These are phyloP conservation scores for Brasenia schreberi DNA, from an alignment of 164 flowering plant genomes.

Conservation along the genomic window DNA sequence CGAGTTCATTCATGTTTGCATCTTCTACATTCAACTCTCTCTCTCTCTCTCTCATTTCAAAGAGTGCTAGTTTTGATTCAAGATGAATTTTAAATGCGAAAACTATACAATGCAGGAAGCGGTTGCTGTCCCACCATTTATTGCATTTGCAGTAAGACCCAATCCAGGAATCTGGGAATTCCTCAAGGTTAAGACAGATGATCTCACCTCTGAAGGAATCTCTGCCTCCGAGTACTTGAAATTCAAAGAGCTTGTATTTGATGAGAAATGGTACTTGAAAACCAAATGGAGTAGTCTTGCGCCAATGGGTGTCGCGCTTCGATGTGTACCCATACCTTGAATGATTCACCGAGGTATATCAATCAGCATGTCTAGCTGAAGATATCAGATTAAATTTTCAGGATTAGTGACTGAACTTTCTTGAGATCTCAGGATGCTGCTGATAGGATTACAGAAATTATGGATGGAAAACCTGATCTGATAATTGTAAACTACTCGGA, in stretches of 20 bases:
- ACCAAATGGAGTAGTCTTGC: conserved; percentile 44
- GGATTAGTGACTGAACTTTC: neutral
- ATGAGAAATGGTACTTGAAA: conserved; percentile 64
- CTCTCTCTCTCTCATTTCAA: neutral
- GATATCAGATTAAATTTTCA: neutral
- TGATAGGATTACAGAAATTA: conserved; percentile 41
- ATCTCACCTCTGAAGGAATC: conserved; percentile 50
- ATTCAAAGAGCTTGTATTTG: conserved; percentile 57
- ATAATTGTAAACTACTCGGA: conserved; percentile 88
- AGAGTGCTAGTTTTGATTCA: neutral
- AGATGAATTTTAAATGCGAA: too few species aligned
- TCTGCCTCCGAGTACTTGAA: conserved; percentile 60
- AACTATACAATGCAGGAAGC: conserved; percentile 55
- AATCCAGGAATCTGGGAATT: conserved; percentile 89
- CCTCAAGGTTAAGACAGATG: conserved; percentile 62
- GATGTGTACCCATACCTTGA: conserved; percentile 93
- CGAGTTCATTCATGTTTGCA: neutral
- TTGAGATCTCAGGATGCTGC: conserved; percentile 48
- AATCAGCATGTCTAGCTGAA: neutral
- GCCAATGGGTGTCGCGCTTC: conserved; percentile 87
- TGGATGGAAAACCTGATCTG: conserved; percentile 90
- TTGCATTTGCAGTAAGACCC: conserved; percentile 78
- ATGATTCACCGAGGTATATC: conserved; percentile 49
- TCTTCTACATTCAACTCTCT: neutral
- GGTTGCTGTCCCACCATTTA: conserved; percentile 70